Conservation (phyloP, 106 monocot species). For the Amphibolis antarctica region DNA sequence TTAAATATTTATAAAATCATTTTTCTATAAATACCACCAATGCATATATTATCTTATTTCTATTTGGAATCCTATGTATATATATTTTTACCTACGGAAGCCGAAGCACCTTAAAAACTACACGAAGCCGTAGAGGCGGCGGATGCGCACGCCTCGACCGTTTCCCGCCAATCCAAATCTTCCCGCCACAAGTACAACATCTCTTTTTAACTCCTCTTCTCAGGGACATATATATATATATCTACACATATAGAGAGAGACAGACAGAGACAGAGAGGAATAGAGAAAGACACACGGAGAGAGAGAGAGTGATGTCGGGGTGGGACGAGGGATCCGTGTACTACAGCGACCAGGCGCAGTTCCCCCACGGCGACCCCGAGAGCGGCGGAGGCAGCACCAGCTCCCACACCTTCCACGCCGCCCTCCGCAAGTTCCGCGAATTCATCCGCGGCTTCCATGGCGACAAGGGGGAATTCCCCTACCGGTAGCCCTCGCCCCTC, state of each 20-base stretch:
- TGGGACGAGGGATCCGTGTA: constrained; percentile 95
- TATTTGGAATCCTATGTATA: too few species aligned
- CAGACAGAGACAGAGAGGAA: too few species aligned
- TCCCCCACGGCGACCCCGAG: constrained; percentile 71
- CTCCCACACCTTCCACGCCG: constrained; percentile 64
- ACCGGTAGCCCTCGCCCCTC: constrained; percentile 33
- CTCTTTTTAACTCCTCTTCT: too few species aligned
- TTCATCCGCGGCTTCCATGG: constrained; percentile 85
- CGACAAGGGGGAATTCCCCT: constrained; percentile 69
- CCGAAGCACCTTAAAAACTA: too few species aligned
- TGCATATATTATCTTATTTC: too few species aligned
- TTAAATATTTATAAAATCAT: too few species aligned
- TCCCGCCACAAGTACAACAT: too few species aligned
- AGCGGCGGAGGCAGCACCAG: constrained; percentile 15
- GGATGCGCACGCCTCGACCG: neutral
- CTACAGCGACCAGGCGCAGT: constrained; percentile 99
- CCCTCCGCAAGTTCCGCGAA: constrained; percentile 97
- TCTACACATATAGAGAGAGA: too few species aligned
- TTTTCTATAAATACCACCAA: too few species aligned
- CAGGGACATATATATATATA: too few species aligned
- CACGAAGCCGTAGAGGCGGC: too few species aligned
- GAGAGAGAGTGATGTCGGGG: constrained; percentile 64
- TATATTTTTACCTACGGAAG: too few species aligned
- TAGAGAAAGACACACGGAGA: constrained; percentile 10
- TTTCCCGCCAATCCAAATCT: neutral